Percentiles rank a stretch among this genome's conserved stretches.
phyloP scores from a whole-genome alignment of 2,329 filamentous ascomycete genomes.

The Penicillium sp. region DNA sequence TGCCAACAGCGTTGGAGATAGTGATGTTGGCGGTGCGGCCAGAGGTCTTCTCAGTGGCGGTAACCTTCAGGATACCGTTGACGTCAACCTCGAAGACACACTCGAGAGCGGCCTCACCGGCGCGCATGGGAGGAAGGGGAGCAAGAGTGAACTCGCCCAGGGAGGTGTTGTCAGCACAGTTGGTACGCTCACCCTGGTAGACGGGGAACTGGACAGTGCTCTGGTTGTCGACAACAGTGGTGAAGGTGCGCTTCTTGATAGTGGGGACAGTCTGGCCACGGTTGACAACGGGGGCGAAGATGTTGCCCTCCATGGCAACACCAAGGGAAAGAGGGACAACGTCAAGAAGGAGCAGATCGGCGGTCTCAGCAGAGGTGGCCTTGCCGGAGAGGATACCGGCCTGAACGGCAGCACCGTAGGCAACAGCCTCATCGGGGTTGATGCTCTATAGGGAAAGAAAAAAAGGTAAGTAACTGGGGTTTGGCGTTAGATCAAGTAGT shows the following conservation, averaged over 20 bases:
- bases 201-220: conserved; percentile 87
- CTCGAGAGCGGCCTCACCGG: conserved; percentile 94
- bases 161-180: conserved; percentile 98
- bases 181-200: conserved; percentile 94
- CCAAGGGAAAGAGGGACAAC: conserved; percentile 94
- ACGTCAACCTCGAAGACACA: conserved; percentile 99
- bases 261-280: conserved; percentile 74
- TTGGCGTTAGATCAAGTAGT: background rate
- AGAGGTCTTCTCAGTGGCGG: conserved; percentile 97
- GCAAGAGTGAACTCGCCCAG: conserved; percentile 96
- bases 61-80: conserved; percentile 99
- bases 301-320: conserved; percentile 99
- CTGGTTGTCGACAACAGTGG: conserved; percentile 66
- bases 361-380: conserved; percentile 90
- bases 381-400: conserved; percentile 98
- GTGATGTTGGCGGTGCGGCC: conserved; percentile 99
- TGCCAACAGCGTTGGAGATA: conserved; percentile 98
- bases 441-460: conserved; percentile 60
- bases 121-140: conserved; percentile 80
- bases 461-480: conserved; percentile 5
- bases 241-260: conserved; percentile 86
- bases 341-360: conserved; percentile 92
- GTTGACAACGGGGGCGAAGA: conserved; percentile 90
- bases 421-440: conserved; percentile 99
- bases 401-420: conserved; percentile 97